These are phyloP conservation scores for Zygotorulaspora sp. DNA, from an alignment of 805 yeast genomes.

Conservation along the genomic window DNA sequence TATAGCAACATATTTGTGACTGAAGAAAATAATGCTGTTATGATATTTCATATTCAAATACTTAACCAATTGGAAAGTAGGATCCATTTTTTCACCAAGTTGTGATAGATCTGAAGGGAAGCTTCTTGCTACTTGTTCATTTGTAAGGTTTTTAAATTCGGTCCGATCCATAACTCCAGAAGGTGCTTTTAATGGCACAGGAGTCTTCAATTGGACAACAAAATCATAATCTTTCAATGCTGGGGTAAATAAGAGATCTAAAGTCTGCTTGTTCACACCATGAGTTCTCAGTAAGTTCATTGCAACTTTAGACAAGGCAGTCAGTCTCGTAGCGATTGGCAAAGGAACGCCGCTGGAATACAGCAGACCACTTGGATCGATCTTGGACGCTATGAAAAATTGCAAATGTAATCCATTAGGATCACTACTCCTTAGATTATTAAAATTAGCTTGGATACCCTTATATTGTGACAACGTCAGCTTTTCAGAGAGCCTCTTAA, in stretches of 20 bases:
- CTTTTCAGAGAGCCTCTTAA: slow-evolving; percentile 52
- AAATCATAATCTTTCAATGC: slow-evolving; percentile 83
- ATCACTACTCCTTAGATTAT: slow-evolving; percentile 65
- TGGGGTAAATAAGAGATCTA: slow-evolving; percentile 67
- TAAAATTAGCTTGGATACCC: slow-evolving; percentile 57
- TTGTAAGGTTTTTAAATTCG: slow-evolving; percentile 56
- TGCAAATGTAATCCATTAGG: slow-evolving; percentile 79
- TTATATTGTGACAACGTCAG: slow-evolving; percentile 60
- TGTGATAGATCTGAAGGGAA: slow-evolving; percentile 38
- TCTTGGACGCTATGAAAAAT: slow-evolving; percentile 75
- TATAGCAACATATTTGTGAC: slow-evolving; percentile 48
- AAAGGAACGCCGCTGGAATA: slow-evolving; percentile 67
- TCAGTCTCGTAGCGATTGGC: slow-evolving; percentile 82
- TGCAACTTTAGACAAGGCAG: slow-evolving; percentile 80
- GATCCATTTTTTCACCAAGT: slow-evolving; percentile 51
- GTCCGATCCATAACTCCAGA: slow-evolving; percentile 54
- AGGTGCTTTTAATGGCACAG: slow-evolving; percentile 39
- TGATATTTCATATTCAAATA: slow-evolving; percentile 62
- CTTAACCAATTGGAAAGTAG: slow-evolving; percentile 52
- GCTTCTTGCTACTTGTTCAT: slow-evolving; percentile 23
- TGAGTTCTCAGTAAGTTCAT: slow-evolving; percentile 46
- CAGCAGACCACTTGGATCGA: slow-evolving; percentile 79
- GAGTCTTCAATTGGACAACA: slow-evolving; percentile 54
- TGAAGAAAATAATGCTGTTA: slow-evolving; percentile 66
- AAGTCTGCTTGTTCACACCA: slow-evolving; percentile 40